Percentiles rank a stretch among this genome's conserved stretches.
Evolutionary conservation across 768 basidiomycete species (phyloP).

Genomic region (Russula ochroleuca): DNA sequence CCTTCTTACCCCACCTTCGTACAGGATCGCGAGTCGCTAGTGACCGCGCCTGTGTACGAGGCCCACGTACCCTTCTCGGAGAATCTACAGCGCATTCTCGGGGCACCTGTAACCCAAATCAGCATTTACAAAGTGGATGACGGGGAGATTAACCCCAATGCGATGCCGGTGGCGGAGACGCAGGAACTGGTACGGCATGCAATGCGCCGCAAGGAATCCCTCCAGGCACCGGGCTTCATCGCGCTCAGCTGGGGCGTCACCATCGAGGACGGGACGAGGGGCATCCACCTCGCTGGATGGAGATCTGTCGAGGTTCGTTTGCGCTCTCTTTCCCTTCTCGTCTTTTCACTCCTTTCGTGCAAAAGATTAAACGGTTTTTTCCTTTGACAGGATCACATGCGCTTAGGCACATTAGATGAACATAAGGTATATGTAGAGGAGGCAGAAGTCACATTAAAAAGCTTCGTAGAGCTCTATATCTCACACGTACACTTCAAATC

Average conservation of each 20-base stretch:
- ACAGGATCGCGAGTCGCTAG: background rate
- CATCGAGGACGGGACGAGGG: background rate
- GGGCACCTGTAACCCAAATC: constrained; percentile 3
- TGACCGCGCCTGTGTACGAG: background rate
- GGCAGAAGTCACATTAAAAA: background rate
- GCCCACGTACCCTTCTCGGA: background rate
- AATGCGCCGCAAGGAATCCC: background rate
- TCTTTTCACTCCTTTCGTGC: background rate
- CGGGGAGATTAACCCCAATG: background rate
- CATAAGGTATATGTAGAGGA: constrained; percentile 13
- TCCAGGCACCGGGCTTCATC: constrained; percentile 4
- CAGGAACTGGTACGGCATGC: background rate
- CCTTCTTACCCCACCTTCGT: background rate
- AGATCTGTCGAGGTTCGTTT: constrained; percentile 8
- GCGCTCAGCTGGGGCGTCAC: background rate
- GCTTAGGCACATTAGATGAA: constrained; percentile 1
- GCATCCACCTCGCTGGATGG: constrained; percentile 6
- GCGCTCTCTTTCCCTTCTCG: too few relatives aligned
- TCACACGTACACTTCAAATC: constrained; percentile 10
- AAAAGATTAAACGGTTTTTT: too few relatives aligned
- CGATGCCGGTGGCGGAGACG: background rate
- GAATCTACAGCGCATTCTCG: background rate
- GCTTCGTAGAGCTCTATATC: background rate
- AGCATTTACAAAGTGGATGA: background rate
- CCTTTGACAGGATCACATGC: constrained; percentile 3